A percentile compares a stretch with the other conserved stretches of the same genome.
Conservation (phyloP, 768 basidiomycete genomes). For the Lyophyllum semitale region DNA sequence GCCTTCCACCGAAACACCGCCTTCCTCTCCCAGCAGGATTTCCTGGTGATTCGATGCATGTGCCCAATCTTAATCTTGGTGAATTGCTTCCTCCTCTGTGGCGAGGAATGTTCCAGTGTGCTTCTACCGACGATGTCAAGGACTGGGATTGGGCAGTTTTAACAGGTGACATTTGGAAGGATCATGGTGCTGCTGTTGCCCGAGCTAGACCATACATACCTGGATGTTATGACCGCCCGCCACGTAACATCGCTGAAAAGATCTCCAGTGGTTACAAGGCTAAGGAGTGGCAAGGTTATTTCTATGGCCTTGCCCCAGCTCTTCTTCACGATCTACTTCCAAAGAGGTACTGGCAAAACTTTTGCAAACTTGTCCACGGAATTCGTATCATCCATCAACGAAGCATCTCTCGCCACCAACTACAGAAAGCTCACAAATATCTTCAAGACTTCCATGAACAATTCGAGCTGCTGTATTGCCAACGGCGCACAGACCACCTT, state of each 20-base stretch:
- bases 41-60: slow-evolving; percentile 40
- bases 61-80: slow-evolving; percentile 31
- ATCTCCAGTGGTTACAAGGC: slow-evolving; percentile 41
- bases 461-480: slow-evolving; percentile 37
- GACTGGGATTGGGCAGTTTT: slow-evolving; percentile 35
- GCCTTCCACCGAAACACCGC: slow-evolving; percentile 14
- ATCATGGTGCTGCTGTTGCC: slow-evolving; percentile 27
- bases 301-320: slow-evolving; percentile 35
- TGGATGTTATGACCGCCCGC: slow-evolving; percentile 27
- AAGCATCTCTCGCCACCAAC: slow-evolving; percentile 17
- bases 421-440: slow-evolving; percentile 20
- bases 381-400: slow-evolving; percentile 27
- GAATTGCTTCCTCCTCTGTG: slow-evolving; percentile 19
- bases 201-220: slow-evolving; percentile 23
- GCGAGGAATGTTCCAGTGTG: slow-evolving; percentile 26
- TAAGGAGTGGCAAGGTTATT: slow-evolving; percentile 31
- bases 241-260: slow-evolving; percentile 32
- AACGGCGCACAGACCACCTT: slow-evolving; percentile 21
- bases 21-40: slow-evolving; percentile 32
- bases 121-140: slow-evolving; percentile 14
- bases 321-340: slow-evolving; percentile 30
- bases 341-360: slow-evolving; percentile 26
- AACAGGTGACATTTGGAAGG: slow-evolving; percentile 29
- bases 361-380: slow-evolving; percentile 31
- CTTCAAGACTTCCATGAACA: slow-evolving; percentile 29